A percentile compares a stretch with the other conserved stretches of the same genome.
Conservation (phyloP, 1,139 yeast species). For the Sugiyamaella grinbergsii region DNA sequence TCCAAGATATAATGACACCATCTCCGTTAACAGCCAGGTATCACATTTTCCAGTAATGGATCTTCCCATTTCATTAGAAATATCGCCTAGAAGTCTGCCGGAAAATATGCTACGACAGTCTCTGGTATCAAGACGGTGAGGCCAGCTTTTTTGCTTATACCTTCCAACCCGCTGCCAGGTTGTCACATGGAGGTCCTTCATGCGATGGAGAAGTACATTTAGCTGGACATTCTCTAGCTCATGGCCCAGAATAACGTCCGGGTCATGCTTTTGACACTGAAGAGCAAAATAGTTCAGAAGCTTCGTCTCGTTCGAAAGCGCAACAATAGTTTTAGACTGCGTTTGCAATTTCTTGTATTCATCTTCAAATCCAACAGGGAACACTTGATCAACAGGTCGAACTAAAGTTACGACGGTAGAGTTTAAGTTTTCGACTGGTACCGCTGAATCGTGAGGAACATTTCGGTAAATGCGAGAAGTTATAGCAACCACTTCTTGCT, state of each 20-base stretch:
- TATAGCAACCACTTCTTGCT: conserved; percentile 85
- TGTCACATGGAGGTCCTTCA: conserved; percentile 65
- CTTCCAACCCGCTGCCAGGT: conserved; percentile 89
- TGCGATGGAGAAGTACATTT: conserved; percentile 79
- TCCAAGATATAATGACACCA: conserved; percentile 78
- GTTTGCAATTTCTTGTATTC: conserved; percentile 35
- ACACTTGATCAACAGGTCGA: conserved; percentile 61
- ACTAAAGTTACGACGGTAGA: conserved; percentile 58
- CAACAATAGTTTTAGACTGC: conserved; percentile 29
- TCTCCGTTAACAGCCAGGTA: conserved; percentile 94
- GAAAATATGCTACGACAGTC: conserved; percentile 64
- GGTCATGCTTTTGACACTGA: conserved; percentile 70
- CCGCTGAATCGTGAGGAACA: conserved; percentile 63
- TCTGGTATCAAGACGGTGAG: conserved; percentile 54
- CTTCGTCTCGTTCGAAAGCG: conserved; percentile 65
- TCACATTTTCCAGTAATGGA: conserved; percentile 90
- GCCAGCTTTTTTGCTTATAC: conserved; percentile 68
- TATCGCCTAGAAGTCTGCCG: conserved; percentile 89
- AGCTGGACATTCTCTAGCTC: conserved; percentile 75
- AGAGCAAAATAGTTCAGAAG: conserved; percentile 69
- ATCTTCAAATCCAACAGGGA: conserved; percentile 74
- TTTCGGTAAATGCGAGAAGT: conserved; percentile 61
- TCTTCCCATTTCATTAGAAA: conserved; percentile 93
- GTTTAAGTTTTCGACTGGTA: conserved; percentile 39
- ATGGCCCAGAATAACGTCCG: conserved; percentile 91